Percentiles rank a stretch among this genome's conserved stretches.
These are phyloP conservation scores for Neonectria sp. DNA, from an alignment of 2,329 filamentous ascomycete genomes.

Conservation along the genomic window DNA sequence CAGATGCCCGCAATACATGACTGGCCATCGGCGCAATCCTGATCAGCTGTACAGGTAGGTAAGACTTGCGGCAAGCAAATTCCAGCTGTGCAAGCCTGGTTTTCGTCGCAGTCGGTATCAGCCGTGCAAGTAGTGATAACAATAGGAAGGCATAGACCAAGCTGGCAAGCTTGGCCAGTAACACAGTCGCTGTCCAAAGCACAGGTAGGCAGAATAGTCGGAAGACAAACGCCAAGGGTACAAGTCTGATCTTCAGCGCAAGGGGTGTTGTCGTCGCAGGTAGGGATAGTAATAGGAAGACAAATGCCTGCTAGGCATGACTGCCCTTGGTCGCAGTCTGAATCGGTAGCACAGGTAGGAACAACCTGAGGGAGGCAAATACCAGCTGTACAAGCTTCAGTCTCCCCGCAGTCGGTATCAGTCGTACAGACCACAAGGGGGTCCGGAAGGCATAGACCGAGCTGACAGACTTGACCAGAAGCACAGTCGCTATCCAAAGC, in stretches of 20 bases:
- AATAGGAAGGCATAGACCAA: conserved; percentile 7
- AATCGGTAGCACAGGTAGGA: conserved; percentile 3
- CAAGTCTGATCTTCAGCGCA: not conserved
- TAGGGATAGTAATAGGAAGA: not conserved
- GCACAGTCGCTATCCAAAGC: not conserved
- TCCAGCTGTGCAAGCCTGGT: conserved; percentile 7
- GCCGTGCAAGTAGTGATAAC: not conserved
- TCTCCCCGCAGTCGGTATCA: not conserved
- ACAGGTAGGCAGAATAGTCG: not conserved
- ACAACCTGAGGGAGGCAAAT: conserved; percentile 12
- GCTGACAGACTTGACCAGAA: not conserved
- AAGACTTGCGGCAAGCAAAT: conserved; percentile 9
- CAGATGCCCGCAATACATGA: not conserved
- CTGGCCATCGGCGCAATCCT: not conserved
- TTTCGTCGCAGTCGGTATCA: not conserved
- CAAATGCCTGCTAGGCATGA: conserved; percentile 3
- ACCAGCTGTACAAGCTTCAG: not conserved
- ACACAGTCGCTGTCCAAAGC: not conserved
- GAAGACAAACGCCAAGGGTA: not conserved
- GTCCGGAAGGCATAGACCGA: conserved; percentile 5
- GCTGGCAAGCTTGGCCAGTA: not conserved
- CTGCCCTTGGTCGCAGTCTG: not conserved
- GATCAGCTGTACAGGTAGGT: not conserved
- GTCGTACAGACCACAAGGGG: not conserved
- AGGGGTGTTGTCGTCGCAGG: not conserved